These are phyloP conservation scores for Cucumis hystrix DNA, from an alignment of 306 rosid genomes.

Conservation along the genomic window DNA sequence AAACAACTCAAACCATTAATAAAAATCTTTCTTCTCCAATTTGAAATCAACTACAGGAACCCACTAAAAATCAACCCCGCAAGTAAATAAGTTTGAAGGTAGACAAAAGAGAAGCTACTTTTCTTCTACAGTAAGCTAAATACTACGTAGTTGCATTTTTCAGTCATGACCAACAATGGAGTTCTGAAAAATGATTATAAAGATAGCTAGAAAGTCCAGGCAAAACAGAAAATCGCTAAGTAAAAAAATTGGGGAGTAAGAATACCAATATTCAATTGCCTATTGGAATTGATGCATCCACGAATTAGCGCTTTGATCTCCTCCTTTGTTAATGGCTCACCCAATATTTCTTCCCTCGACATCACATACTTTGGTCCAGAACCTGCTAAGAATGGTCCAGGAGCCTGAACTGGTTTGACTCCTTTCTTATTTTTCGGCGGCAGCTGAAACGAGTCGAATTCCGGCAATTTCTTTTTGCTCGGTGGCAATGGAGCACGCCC, in stretches of 20 bases:
- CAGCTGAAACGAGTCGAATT: constrained; percentile 68
- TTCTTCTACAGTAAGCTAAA: neutral
- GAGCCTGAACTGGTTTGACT: constrained; percentile 70
- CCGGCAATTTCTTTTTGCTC: constrained; percentile 62
- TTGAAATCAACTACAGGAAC: neutral
- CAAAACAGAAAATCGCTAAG: neutral
- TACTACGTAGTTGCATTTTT: neutral
- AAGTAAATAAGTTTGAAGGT: neutral
- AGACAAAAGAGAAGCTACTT: neutral
- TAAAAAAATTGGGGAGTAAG: neutral
- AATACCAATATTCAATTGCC: constrained; percentile 63
- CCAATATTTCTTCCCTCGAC: constrained; percentile 67
- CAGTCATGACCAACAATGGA: neutral
- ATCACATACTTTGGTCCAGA: constrained; percentile 46
- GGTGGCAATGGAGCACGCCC: constrained; percentile 74
- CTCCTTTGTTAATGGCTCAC: constrained; percentile 56
- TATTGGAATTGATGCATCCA: constrained; percentile 28
- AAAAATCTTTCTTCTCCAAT: neutral
- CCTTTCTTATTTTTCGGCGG: constrained; percentile 83
- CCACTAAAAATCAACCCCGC: neutral
- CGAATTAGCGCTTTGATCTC: constrained; percentile 38
- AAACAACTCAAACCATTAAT: neutral
- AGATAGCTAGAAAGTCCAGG: neutral
- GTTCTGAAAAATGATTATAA: neutral
- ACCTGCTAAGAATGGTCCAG: constrained; percentile 72